A percentile compares a stretch with the other conserved stretches of the same genome.
These are phyloP conservation scores for Lenzites betulinus DNA, from an alignment of 768 basidiomycete species.

Conservation along the genomic window DNA sequence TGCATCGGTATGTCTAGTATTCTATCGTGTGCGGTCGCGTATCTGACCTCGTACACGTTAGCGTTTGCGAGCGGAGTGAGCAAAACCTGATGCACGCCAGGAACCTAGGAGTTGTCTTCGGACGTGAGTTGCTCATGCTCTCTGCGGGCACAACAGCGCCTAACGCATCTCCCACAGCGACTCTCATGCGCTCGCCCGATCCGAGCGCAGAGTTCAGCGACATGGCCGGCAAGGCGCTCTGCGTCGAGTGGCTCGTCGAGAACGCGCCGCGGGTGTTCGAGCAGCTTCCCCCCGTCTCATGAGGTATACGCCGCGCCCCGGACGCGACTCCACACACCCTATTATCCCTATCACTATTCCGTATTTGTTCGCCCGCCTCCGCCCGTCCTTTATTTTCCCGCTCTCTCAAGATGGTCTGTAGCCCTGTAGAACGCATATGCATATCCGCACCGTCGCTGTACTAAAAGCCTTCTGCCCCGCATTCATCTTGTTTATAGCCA, in stretches of 20 bases:
- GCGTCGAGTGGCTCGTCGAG: constrained; percentile 94
- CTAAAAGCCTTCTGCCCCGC: constrained; percentile 23
- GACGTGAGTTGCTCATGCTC: constrained; percentile 66
- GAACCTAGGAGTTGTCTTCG: constrained; percentile 97
- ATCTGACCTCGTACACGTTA: constrained; percentile 16
- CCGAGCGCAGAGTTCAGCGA: constrained; percentile 91
- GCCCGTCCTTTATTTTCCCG: background rate
- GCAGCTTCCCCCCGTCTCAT: constrained; percentile 11
- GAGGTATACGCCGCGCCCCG: background rate
- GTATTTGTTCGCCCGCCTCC: constrained; percentile 10
- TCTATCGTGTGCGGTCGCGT: background rate
- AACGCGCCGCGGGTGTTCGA: constrained; percentile 65
- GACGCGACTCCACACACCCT: background rate
- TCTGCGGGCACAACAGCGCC: background rate
- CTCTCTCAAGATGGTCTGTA: constrained; percentile 13
- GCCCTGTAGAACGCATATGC: constrained; percentile 23
- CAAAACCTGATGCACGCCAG: constrained; percentile 92
- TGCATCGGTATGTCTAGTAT: constrained; percentile 64
- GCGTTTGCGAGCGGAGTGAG: constrained; percentile 65
- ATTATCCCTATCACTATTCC: constrained; percentile 16
- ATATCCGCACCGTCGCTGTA: constrained; percentile 27
- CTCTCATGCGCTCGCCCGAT: constrained; percentile 88
- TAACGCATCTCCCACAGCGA: constrained; percentile 55
- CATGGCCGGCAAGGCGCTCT: constrained; percentile 94
- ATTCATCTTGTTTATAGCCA: constrained; percentile 19